These are phyloP conservation scores for Rubia yunnanensis DNA, from an alignment of 257 asterid species.

Conservation along the genomic window DNA sequence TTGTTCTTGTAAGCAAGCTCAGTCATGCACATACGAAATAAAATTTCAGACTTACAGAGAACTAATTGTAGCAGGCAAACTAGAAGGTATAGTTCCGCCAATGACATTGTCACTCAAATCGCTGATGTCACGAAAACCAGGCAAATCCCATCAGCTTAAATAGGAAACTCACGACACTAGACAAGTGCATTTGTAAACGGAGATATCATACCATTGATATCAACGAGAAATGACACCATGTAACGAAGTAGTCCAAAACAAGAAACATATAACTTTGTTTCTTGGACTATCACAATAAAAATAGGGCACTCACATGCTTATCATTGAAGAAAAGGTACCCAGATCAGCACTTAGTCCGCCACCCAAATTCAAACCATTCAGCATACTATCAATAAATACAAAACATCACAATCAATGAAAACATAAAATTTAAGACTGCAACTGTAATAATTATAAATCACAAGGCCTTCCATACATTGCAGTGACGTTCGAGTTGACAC, in stretches of 20 bases:
- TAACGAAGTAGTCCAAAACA: neutral
- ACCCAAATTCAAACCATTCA: conserved; percentile 47
- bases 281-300: neutral
- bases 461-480: conserved; percentile 43
- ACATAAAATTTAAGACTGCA: neutral
- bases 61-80: conserved; percentile 56
- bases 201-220: neutral
- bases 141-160: conserved; percentile 1
- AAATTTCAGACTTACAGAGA: conserved; percentile 44
- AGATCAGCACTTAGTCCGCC: conserved; percentile 54
- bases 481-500: conserved; percentile 69
- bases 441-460: too few relatives aligned
- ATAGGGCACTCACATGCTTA: conserved; percentile 44
- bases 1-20: neutral
- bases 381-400: conserved; percentile 33
- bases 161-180: neutral
- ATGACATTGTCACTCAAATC: conserved; percentile 76
- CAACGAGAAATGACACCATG: neutral
- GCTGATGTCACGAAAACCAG: conserved; percentile 29
- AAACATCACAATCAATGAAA: conserved; percentile 1
- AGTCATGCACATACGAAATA: conserved; percentile 8
- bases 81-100: conserved; percentile 70
- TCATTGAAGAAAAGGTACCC: conserved; percentile 59
- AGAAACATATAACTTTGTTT: neutral
- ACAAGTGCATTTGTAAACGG: neutral